Conservation (phyloP, 1,284 basidiomycete genomes). For the Prillingera fragicola region DNA sequence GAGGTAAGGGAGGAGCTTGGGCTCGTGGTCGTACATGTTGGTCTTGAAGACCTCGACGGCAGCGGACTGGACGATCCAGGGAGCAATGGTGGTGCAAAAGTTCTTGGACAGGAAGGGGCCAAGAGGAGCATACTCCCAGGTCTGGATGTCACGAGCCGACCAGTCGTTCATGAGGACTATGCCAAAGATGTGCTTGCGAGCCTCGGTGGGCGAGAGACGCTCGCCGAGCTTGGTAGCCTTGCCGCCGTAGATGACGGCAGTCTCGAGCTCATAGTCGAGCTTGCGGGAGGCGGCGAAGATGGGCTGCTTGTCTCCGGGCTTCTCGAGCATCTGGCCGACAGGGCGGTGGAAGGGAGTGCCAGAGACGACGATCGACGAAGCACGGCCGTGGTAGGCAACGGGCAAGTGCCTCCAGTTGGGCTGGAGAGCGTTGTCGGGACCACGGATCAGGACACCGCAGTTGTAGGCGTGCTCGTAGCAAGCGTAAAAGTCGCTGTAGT, state of each 20-base stretch:
- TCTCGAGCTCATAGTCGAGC: constrained; percentile 31
- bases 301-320: constrained; percentile 18
- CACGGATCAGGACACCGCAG: constrained; percentile 21
- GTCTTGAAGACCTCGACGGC: constrained; percentile 24
- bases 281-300: constrained; percentile 18
- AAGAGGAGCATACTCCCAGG: constrained; percentile 22
- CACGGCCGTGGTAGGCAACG: constrained; percentile 26
- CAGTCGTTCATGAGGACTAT: constrained; percentile 28
- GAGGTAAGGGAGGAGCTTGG: constrained; percentile 19
- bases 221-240: constrained; percentile 18
- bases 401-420: constrained; percentile 27
- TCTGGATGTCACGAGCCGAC: constrained; percentile 26
- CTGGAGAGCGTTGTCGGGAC: constrained; percentile 18
- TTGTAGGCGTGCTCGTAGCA: constrained; percentile 24
- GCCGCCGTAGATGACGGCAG: constrained; percentile 20
- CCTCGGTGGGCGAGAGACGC: constrained; percentile 17
- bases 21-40: constrained; percentile 16
- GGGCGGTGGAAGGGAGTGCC: constrained; percentile 26
- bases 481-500: constrained; percentile 24
- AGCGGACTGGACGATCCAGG: constrained; percentile 23
- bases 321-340: constrained; percentile 20
- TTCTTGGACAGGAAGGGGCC: constrained; percentile 29
- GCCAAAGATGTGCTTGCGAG: constrained; percentile 22
- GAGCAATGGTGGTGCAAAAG: constrained; percentile 27
- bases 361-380: constrained; percentile 16